A percentile compares a stretch with the other conserved stretches of the same genome.
Evolutionary conservation across 139 green algal species (phyloP).

Genomic region (Pseudopediastrum boryanum): DNA sequence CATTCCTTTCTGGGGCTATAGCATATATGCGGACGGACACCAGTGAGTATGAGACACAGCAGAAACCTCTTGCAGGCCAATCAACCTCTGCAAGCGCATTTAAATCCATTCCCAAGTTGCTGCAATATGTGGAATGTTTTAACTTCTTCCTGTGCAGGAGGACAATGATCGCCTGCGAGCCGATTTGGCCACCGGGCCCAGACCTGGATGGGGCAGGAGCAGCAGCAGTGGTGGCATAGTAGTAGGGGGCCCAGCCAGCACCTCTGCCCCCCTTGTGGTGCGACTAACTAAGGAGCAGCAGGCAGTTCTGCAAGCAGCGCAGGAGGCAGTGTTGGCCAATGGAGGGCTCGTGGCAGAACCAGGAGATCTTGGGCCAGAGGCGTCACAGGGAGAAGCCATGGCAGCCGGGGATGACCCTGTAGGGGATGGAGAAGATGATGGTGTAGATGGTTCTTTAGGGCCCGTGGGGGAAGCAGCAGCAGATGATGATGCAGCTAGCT

Average conservation of each 20-base stretch:
- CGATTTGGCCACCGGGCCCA: not conserved
- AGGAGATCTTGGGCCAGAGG: no score
- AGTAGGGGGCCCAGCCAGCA: not conserved
- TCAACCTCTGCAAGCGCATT: not conserved
- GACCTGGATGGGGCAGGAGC: not conserved
- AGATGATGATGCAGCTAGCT: no score
- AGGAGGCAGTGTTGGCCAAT: conserved; percentile 22
- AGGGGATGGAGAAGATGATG: no score
- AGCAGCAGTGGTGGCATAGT: not conserved
- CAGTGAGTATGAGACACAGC: not conserved
- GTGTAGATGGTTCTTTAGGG: no score
- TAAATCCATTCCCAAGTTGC: not conserved
- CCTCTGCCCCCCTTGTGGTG: not conserved
- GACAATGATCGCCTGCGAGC: not conserved
- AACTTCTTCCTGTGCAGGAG: conserved; percentile 11
- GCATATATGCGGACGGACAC: not conserved
- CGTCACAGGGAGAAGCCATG: no score
- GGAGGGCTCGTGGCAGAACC: no score
- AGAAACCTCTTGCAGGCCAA: not conserved
- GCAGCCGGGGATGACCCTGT: no score
- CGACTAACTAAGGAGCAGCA: conserved; percentile 8
- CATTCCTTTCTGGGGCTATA: no score
- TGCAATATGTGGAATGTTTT: not conserved
- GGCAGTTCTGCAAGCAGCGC: conserved; percentile 20
- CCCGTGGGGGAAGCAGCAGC: no score